Evolutionary conservation across 805 yeast species (phyloP), one percentile per base, ranked within the genome.

Genomic region (Wickerhamomyces alni): DNA sequence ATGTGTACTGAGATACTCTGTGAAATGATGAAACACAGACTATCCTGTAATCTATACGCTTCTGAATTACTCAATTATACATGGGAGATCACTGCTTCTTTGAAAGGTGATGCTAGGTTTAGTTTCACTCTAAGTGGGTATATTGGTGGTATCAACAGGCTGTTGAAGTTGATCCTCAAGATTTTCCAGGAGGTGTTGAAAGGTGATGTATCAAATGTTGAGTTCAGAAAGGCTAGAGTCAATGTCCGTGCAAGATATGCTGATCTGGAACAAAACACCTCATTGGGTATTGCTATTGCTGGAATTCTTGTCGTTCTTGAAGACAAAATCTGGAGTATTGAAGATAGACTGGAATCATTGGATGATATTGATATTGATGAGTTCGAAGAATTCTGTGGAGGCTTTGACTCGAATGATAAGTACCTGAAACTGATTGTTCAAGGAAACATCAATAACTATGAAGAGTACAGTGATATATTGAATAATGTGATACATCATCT

Each of bases 1-100:
- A 69, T 77, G 45, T 61, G 65, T n/a, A 46, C 74, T 11, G 88
- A 83, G 45, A 52, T 82, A 5, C 42, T 82, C 2, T 64, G 70
- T 9, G 77, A 75, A 36, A 38, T 77, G 3, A 45, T 79, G 4
- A 74, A 69, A 18, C 50, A 55, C 1, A 52, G 57, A 12, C 49
- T 82, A 1, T 57, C 68, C 18, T 54, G 61, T 5, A 43, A 45
- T 5, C 48, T 83, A 2, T 83, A 82, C 51, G 71, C 74, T 1
- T 68, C 79, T 1, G 75, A 78, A 40, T 52, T 67, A n/a, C 42
- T 79, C 9, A 77, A 80, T 2, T 79, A 69, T 49, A 54, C 72
- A 0, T 82, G 82, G 74, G 78, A 74, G 16, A 44, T 82, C 0
- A 62, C 58, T 28, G 74, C 87, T 0, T 75, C 81, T 4, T 43